Conservation (phyloP, 2,329 filamentous ascomycete species). For the Lecanicillium sp. region DNA sequence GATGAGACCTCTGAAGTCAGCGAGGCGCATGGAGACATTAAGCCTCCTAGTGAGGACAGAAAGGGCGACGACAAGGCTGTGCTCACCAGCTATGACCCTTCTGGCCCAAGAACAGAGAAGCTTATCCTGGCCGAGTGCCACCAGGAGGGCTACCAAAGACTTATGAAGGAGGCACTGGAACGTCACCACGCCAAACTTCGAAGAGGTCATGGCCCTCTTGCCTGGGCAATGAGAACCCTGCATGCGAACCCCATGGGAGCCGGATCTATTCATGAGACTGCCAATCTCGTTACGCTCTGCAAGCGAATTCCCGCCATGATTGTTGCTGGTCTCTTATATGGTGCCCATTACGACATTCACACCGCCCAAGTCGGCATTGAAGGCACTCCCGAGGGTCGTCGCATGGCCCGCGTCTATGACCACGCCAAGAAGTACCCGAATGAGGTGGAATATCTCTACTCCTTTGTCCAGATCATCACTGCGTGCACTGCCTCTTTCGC, state of each 20-base stretch:
- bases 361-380: slow-evolving; percentile 61
- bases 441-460: slow-evolving; percentile 63
- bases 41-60: slow-evolving; percentile 13
- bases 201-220: slow-evolving; percentile 58
- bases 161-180: slow-evolving; percentile 48
- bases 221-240: slow-evolving; percentile 74
- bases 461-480: slow-evolving; percentile 58
- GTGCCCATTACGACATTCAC: slow-evolving; percentile 77
- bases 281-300: slow-evolving; percentile 57
- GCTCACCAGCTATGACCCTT: slow-evolving; percentile 25
- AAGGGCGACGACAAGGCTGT: slow-evolving; percentile 17
- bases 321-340: slow-evolving; percentile 59
- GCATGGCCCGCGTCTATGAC: slow-evolving; percentile 62
- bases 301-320: slow-evolving; percentile 65
- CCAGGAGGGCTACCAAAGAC: slow-evolving; percentile 51
- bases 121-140: slow-evolving; percentile 38
- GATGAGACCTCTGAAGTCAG: slow-evolving; percentile 18
- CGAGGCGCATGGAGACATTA: slow-evolving; percentile 5
- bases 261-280: slow-evolving; percentile 65
- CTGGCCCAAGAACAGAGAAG: slow-evolving; percentile 33
- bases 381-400: slow-evolving; percentile 64
- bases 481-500: slow-evolving; percentile 68
- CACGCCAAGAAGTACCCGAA: slow-evolving; percentile 59
- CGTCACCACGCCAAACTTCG: slow-evolving; percentile 57
- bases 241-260: slow-evolving; percentile 65